These are phyloP conservation scores for Marasmius fiardii DNA, from an alignment of 1,284 basidiomycete species.

Conservation along the genomic window DNA sequence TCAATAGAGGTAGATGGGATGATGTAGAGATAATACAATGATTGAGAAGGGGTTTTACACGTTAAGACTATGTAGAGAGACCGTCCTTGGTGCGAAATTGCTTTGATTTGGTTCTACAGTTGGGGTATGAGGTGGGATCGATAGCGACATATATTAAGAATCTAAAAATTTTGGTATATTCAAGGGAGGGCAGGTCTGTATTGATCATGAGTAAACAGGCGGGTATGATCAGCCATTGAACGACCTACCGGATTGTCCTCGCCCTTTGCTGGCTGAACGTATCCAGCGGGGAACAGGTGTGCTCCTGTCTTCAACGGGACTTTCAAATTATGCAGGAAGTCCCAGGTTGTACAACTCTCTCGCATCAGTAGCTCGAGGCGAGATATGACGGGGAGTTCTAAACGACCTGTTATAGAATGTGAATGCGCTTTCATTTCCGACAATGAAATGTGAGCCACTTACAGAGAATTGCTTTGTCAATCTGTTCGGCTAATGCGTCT, in stretches of 20 bases:
- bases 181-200: slow-evolving; percentile 8
- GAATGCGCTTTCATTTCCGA: slow-evolving; percentile 8
- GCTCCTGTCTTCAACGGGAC: not conserved
- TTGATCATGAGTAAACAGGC: not conserved
- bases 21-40: slow-evolving; percentile 50
- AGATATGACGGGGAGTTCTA: slow-evolving; percentile 50
- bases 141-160: not conserved
- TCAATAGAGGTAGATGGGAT: slow-evolving; percentile 63
- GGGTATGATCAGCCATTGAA: not conserved
- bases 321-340: not conserved
- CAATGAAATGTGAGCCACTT: slow-evolving; percentile 28
- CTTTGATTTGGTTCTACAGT: not conserved
- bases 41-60: slow-evolving; percentile 15
- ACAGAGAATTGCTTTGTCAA: slow-evolving; percentile 84
- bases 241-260: slow-evolving; percentile 4
- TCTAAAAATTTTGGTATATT: slow-evolving; percentile 9
- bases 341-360: not conserved
- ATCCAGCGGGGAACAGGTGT: not conserved
- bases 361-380: slow-evolving; percentile 42
- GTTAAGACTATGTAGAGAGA: not conserved
- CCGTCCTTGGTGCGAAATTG: not conserved
- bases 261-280: not conserved
- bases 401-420: slow-evolving; percentile 39
- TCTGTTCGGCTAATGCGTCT: slow-evolving; percentile 79
- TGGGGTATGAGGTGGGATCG: not conserved